Percentiles rank a stretch among this genome's conserved stretches.
Conservation (phyloP, 768 basidiomycete genomes). For the Termitomyces sp. region DNA sequence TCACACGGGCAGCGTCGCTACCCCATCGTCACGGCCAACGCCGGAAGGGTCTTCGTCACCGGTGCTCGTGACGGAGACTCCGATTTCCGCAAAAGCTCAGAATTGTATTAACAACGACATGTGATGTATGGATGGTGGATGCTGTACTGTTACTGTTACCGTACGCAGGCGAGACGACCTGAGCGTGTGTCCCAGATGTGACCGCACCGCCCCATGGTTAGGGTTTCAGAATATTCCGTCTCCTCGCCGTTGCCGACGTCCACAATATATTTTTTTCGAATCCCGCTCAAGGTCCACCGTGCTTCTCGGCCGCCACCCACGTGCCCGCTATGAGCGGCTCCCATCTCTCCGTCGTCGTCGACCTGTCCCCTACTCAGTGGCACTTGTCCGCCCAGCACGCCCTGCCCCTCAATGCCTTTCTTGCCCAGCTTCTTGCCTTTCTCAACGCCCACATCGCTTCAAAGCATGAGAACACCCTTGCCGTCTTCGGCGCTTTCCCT, state of each 20-base stretch:
- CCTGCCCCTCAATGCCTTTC: slow-evolving; percentile 66
- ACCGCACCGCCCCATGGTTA: not conserved
- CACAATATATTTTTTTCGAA: slow-evolving; percentile 9
- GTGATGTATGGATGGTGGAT: not conserved
- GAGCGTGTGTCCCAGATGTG: not conserved
- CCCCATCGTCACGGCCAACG: slow-evolving; percentile 58
- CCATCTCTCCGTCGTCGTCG: slow-evolving; percentile 81
- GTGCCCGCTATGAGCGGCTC: slow-evolving; percentile 13
- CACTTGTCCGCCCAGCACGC: slow-evolving; percentile 52
- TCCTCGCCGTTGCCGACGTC: slow-evolving; percentile 4
- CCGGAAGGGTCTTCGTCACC: slow-evolving; percentile 55
- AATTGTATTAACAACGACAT: slow-evolving; percentile 13
- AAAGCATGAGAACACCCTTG: slow-evolving; percentile 88
- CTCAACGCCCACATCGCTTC: slow-evolving; percentile 91
- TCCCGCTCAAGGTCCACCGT: slow-evolving; percentile 5
- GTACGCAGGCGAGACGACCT: not conserved
- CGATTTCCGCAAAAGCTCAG: slow-evolving; percentile 27
- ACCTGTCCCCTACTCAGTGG: slow-evolving; percentile 88
- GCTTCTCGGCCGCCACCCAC: slow-evolving; percentile 1
- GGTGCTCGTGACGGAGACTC: slow-evolving; percentile 53
- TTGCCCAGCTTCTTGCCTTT: slow-evolving; percentile 85
- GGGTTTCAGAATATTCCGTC: not conserved
- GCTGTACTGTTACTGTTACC: not conserved
- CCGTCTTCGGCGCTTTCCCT: slow-evolving; percentile 88
- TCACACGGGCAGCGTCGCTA: slow-evolving; percentile 55